Conservation (phyloP, 2,329 filamentous ascomycete genomes). For the Phialophora chinensis region DNA sequence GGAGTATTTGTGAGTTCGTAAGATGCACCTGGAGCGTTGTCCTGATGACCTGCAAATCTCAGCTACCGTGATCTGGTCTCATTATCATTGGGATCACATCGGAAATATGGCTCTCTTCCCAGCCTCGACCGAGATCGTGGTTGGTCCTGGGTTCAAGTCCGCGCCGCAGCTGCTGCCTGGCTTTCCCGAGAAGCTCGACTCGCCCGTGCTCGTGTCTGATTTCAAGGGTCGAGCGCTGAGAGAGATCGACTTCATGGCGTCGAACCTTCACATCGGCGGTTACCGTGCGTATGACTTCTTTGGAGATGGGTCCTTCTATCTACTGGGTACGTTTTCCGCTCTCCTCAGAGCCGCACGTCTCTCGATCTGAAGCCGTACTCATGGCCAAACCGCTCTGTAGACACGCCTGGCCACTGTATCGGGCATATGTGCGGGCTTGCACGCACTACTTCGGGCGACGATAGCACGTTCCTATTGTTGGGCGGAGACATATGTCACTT, state of each 20-base stretch:
- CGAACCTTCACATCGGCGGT: conserved; percentile 43
- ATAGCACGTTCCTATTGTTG: conserved; percentile 43
- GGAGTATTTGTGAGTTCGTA: conserved; percentile 31
- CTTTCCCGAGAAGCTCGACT: conserved; percentile 50
- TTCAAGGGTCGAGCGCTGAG: conserved; percentile 39
- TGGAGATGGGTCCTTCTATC: conserved; percentile 50
- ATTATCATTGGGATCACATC: conserved; percentile 52
- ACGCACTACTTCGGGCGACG: conserved; percentile 50
- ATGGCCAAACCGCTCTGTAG: neutral
- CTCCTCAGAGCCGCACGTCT: neutral
- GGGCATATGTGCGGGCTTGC: conserved; percentile 59
- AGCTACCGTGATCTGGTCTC: conserved; percentile 43
- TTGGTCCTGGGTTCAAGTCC: conserved; percentile 59
- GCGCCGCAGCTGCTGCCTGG: conserved; percentile 53
- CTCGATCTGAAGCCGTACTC: neutral
- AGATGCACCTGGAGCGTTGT: neutral
- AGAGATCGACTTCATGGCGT: conserved; percentile 32
- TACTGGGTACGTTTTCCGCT: conserved; percentile 46
- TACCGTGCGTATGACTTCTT: conserved; percentile 52
- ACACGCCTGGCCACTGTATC: conserved; percentile 54
- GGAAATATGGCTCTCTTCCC: conserved; percentile 59
- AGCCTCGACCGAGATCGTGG: conserved; percentile 54
- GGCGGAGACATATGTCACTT: conserved; percentile 59
- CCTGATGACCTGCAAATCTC: conserved; percentile 6
- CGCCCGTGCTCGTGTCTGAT: conserved; percentile 46